Evolutionary conservation across 352 stramenopile species (phyloP).

Genomic region (Peronospora farinosa): DNA sequence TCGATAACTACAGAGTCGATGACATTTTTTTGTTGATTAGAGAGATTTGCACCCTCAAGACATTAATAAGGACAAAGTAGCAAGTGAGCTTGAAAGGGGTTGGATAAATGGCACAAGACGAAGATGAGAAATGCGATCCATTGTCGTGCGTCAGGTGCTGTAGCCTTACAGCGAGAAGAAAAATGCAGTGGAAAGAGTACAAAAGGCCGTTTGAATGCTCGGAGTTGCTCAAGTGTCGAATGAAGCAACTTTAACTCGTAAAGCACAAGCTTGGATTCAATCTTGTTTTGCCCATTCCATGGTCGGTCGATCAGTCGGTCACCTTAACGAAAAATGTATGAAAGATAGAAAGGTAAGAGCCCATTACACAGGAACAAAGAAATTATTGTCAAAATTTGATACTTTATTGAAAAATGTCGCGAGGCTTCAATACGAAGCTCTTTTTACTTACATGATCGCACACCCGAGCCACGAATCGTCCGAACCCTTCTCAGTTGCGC

Average conservation of each 20-base stretch:
- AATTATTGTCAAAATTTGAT: neutral
- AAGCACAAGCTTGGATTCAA: constrained; percentile 35
- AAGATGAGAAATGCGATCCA: constrained; percentile 4
- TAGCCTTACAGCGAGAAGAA: constrained; percentile 25
- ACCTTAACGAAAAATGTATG: constrained; percentile 16
- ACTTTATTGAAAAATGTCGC: neutral
- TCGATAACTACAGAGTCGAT: too few species aligned
- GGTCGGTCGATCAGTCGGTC: constrained; percentile 1
- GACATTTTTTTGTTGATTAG: constrained; percentile 35
- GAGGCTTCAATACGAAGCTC: neutral
- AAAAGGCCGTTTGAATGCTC: constrained; percentile 28
- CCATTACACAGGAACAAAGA: neutral
- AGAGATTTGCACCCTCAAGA: constrained; percentile 23
- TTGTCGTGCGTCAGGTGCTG: constrained; percentile 30
- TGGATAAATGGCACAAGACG: constrained; percentile 6
- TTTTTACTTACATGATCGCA: constrained; percentile 42
- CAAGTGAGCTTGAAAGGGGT: constrained; percentile 9
- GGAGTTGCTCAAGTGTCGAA: constrained; percentile 16
- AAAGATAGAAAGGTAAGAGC: constrained; percentile 3
- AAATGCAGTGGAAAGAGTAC: constrained; percentile 31
- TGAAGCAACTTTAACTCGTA: constrained; percentile 21
- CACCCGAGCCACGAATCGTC: constrained; percentile 63
- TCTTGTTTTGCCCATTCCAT: constrained; percentile 50
- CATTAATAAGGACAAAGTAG: constrained; percentile 25
- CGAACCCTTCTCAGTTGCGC: constrained; percentile 22